Evolutionary conservation across 306 rosid genomes (phyloP), one percentile per base, ranked within the genome.

Genomic region (Castanea sativa): DNA sequence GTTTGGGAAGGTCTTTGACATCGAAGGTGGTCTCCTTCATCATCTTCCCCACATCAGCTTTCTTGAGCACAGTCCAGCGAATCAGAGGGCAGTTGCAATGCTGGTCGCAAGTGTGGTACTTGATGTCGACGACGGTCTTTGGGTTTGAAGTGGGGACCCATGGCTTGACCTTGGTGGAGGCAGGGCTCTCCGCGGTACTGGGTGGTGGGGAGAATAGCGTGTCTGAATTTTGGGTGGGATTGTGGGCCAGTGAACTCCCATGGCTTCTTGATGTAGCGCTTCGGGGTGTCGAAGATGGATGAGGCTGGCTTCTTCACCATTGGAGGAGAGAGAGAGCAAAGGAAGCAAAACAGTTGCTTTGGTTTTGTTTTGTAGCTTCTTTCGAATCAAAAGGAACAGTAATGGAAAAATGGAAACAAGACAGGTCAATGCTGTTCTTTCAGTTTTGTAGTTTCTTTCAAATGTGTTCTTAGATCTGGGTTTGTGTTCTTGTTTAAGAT

Each of bases 221-320:
- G 78, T 63, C 73, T 86, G 89, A 86, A 96, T 71, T 93, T 98
- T 1, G 97, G 97, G 65, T 73, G 68, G 9, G 99, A 91, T 32
- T 92, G 89, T 0, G 99, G 99, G 0, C 99, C 97, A 10, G 99
- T 96, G 38, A 89, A 85, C 89, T 96, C 99, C 99, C 99, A 91
- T 21, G 99, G 99, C 85, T 89, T 90, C 89, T 93, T 96, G 43
- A 96, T 11, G 88, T 81, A 90, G 6, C 97, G 89, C 84, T 27
- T 90, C 72, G 93, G 90, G 81, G 82, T 87, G 83, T 83, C 89
- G 43, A 78, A 19, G 38, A 87, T 25, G 19, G 93, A 81, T 1
- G 86, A 73, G 19, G 72, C 77, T 33, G 73, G 12, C 33, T 86
- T 86, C 70, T 86, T 86, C 64, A 85, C 83, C 90, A 81, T 86